Percentiles rank a stretch among this genome's conserved stretches.
phyloP scores from a whole-genome alignment of 2,329 filamentous ascomycete genomes.

The Cercospora berteroae region DNA sequence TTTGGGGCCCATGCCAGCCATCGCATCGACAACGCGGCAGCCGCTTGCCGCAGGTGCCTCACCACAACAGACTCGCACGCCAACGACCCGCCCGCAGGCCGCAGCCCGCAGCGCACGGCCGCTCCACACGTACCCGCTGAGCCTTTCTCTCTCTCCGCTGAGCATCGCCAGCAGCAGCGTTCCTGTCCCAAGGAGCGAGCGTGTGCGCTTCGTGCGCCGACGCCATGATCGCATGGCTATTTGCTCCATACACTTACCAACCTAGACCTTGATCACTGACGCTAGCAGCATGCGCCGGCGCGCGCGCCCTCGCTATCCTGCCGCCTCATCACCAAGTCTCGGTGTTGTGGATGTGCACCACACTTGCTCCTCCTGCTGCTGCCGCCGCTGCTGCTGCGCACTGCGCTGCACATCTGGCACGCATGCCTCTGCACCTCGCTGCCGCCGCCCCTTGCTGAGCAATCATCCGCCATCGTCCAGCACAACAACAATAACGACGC shows the following conservation, averaged over 20 bases:
- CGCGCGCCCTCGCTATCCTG: slow-evolving; percentile 18
- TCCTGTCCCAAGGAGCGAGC: slow-evolving; percentile 7
- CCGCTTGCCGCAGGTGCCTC: neutral
- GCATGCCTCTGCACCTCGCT: slow-evolving; percentile 32
- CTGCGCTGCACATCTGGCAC: slow-evolving; percentile 20
- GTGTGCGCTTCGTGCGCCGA: slow-evolving; percentile 23
- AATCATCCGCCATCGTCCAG: slow-evolving; percentile 10
- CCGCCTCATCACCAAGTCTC: slow-evolving; percentile 14
- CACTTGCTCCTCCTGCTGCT: slow-evolving; percentile 4
- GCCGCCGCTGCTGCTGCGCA: slow-evolving; percentile 15
- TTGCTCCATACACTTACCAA: slow-evolving; percentile 24
- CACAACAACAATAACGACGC: neutral
- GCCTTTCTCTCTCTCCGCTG: neutral
- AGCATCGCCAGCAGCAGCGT: slow-evolving; percentile 1
- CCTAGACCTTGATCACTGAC: slow-evolving; percentile 26
- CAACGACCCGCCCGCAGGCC: neutral
- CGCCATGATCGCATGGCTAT: slow-evolving; percentile 27
- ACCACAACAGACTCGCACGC: neutral
- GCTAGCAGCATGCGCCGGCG: slow-evolving; percentile 25
- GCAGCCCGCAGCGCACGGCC: neutral
- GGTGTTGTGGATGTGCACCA: slow-evolving; percentile 5
- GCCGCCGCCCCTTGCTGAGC: slow-evolving; percentile 34
- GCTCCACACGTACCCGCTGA: slow-evolving; percentile 3
- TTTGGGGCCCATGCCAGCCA: neutral
- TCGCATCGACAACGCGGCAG: neutral